phyloP scores from a whole-genome alignment of 768 basidiomycete species.

The Tulasnella sp. region DNA sequence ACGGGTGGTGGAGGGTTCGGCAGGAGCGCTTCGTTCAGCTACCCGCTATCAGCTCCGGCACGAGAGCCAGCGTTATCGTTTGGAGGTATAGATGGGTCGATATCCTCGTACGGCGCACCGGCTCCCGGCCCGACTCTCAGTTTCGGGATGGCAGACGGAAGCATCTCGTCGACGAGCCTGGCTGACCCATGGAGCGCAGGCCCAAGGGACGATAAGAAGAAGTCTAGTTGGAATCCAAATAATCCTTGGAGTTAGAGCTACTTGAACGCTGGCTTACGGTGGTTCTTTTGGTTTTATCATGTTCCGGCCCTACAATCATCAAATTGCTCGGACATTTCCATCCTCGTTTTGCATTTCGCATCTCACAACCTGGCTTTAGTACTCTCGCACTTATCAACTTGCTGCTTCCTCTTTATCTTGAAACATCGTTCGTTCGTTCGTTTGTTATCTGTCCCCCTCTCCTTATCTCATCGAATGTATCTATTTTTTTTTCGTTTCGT shows the following conservation, averaged over 20 bases:
- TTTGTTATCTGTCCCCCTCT: neutral
- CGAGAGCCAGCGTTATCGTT: constrained; percentile 39
- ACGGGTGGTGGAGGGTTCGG: constrained; percentile 30
- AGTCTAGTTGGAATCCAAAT: constrained; percentile 21
- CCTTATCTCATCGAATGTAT: neutral
- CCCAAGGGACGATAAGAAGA: constrained; percentile 2
- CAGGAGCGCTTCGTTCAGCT: constrained; percentile 14
- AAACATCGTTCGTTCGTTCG: neutral
- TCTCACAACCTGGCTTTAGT: neutral
- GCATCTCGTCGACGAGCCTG: constrained; percentile 23
- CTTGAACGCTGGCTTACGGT: neutral
- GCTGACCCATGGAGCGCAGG: constrained; percentile 25
- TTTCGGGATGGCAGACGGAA: constrained; percentile 30
- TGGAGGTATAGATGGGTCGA: constrained; percentile 36
- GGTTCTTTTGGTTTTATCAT: neutral
- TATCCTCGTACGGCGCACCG: constrained; percentile 22
- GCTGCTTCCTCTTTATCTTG: neutral
- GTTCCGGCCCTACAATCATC: neutral
- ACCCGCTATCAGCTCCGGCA: constrained; percentile 21
- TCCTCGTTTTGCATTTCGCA: neutral
- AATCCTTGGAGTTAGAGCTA: neutral
- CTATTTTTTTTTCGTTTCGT: neutral
- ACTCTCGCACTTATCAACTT: neutral
- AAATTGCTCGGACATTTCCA: neutral
- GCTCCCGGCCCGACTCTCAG: constrained; percentile 26